Conservation (phyloP, 495 filamentous ascomycete species). For the Durotheca rogersii region DNA sequence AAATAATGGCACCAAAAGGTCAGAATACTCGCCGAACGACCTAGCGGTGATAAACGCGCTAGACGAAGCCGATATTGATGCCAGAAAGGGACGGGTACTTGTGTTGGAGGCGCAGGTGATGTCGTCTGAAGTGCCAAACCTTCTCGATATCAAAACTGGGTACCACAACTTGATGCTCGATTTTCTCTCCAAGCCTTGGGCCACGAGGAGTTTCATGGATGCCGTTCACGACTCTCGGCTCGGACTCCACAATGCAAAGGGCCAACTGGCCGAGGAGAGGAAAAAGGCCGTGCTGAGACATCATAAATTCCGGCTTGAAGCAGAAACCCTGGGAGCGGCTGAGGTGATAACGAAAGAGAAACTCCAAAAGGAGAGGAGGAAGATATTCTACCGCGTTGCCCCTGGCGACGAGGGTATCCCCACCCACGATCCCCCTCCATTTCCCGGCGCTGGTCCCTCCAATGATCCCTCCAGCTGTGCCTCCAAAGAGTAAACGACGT, state of each 20-base stretch:
- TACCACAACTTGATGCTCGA: conserved; percentile 43
- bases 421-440: conserved; percentile 24
- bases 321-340: conserved; percentile 25
- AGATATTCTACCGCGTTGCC: conserved; percentile 33
- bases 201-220: conserved; percentile 48
- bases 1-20: conserved; percentile 29
- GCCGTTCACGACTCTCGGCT: conserved; percentile 43
- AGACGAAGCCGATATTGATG: conserved; percentile 34
- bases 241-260: conserved; percentile 29
- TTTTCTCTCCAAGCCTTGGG: conserved; percentile 50
- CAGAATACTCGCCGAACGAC: conserved; percentile 33
- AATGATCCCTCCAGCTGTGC: not conserved
- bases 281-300: no score
- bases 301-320: conserved; percentile 15
- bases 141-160: conserved; percentile 39
- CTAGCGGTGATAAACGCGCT: conserved; percentile 48
- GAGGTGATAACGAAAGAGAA: conserved; percentile 37
- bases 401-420: not conserved
- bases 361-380: conserved; percentile 42
- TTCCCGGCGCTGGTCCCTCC: no score
- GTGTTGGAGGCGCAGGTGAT: conserved; percentile 40
- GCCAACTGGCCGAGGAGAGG: conserved; percentile 22
- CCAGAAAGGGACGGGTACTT: conserved; percentile 23
- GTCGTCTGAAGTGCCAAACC: conserved; percentile 29
- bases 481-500: no score